Evolutionary conservation across 169 alveolate species (phyloP), one percentile per base, ranked within the genome.

Genomic region (Besnoitia besnoiti): DNA sequence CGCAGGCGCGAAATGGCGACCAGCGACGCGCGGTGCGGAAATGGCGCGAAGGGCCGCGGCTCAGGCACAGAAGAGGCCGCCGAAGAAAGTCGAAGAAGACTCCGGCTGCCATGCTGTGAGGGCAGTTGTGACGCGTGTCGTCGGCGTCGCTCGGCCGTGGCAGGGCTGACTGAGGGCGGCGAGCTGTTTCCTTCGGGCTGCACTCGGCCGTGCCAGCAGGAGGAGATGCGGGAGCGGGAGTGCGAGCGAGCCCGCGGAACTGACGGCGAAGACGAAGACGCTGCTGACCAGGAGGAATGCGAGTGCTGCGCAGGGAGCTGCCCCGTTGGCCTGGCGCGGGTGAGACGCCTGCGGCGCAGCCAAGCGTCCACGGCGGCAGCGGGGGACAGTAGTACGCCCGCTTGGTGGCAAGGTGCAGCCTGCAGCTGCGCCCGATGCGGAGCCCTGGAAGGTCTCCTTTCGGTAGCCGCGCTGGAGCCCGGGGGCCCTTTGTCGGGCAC

Each of bases 271-370:
- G 67, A 51, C n/a, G 67, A 73, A 21, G 82, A 73, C 10, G 16
- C 82, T 16, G 46, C 27, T 27, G 47, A 73, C 14, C 14, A n/a
- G 24, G 82, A 1, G 2, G 82, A 73, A 19, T 73, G 82, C 46
- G 82, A 35, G 24, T 73, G 82, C 46, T 73, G 82, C 46, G 16
- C 44, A n/a, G 82, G 82, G 0, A 73, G 82, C 44, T 73, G 82
- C 21, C 82, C 82, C n/a, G 82, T 73, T 16, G 82, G 82, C 19
- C 24, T 73, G 2, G 82, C 82, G 14, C 46, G 39, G 2, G 44
- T 35, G 39, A 19, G 82, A n/a, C 82, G 82, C n/a, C 82, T 73
- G 27, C 82, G 27, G 33, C 67, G 67, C 12, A n/a, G 33, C 30
- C 33, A 16, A n/a, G 67, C 67, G 27, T 19, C 3, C 67, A 5